Conservation (phyloP, 2,329 filamentous ascomycete genomes). For the Hypoxylon sp. region DNA sequence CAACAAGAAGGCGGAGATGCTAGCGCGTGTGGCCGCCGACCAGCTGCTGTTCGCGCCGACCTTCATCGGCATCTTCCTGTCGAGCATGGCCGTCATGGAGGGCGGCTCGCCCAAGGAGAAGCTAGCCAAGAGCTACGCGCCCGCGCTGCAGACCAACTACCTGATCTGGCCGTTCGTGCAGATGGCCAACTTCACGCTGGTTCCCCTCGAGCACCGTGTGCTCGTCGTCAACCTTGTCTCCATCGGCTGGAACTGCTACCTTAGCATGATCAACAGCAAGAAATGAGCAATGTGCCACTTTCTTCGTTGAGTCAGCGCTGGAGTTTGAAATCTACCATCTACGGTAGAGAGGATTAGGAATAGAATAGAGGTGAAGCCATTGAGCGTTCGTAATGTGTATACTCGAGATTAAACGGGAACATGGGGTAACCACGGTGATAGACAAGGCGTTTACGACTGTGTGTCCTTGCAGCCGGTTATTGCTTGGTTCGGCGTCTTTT, state of each 20-base stretch:
- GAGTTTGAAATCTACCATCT: neutral
- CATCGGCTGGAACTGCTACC: constrained; percentile 75
- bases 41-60: constrained; percentile 87
- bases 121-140: constrained; percentile 77
- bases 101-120: constrained; percentile 74
- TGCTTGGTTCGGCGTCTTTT: constrained; percentile 7
- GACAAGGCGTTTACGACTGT: constrained; percentile 38
- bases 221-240: constrained; percentile 88
- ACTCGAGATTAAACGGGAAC: constrained; percentile 22
- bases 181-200: constrained; percentile 86
- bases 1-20: constrained; percentile 77
- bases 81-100: constrained; percentile 87
- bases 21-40: constrained; percentile 84
- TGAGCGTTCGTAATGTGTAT: constrained; percentile 27
- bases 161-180: constrained; percentile 91
- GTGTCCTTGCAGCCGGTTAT: constrained; percentile 27
- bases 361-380: constrained; percentile 10
- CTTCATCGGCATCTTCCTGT: constrained; percentile 85
- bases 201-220: constrained; percentile 86
- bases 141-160: constrained; percentile 85
- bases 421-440: constrained; percentile 23
- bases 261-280: constrained; percentile 72
- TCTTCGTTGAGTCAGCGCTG: neutral
- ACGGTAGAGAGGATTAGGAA: constrained; percentile 3
- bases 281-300: constrained; percentile 24